Base-by-base conservation (phyloP, 2,329 filamentous ascomycete species). In the Colletotrichum tropicicola region DNA sequence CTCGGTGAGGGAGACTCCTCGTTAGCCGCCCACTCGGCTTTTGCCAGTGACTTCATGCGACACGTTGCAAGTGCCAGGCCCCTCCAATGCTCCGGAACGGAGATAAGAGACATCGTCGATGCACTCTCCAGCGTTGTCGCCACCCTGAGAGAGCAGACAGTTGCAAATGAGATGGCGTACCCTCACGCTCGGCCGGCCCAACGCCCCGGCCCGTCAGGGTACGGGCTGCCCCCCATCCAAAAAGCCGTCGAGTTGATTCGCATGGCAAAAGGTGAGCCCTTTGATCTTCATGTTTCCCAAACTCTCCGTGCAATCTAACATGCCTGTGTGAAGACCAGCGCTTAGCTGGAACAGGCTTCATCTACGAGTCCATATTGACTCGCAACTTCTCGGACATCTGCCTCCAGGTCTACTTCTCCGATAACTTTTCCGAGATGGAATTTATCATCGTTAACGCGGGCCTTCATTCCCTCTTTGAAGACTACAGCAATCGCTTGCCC, bases 1-100 rank as follows among this genome's bases (percentile, higher is more conserved):
- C 17, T 77, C 2, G 71, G 82, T 6, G 80, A 83, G 39, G 81
- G 80, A 6, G 78, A 79, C 60, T 81, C 80, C 4, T 83, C 80
- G 2, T 64, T 83, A 15, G 74, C 80, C 5, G 81, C 81, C 4
- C 81, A 83, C 58, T 80, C 80, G 1, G 76, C 74, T 15, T 83
- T 83, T 66, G 81, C 81, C 41, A 81, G 77, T 21, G 78, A 83
- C 49, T 80, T 83, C 48, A 68, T 81, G 2, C 73, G 77, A 23
- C 74, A 79, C 59, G 77, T 75, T 5, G 76, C 77, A 9, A 70
- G 68, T 12, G 69, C 70, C 17, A 35, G 6, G 5, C 32, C 32
- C 5, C 32, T 2, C 12, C 8, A 35, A 15, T 10, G 32, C 32
- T 35, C 32, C 32, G 32, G 9, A 4, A 15, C 12, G 15, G 32